Evolutionary conservation across 106 monocot genomes (phyloP).

Genomic region (Hemerocallis citrina): DNA sequence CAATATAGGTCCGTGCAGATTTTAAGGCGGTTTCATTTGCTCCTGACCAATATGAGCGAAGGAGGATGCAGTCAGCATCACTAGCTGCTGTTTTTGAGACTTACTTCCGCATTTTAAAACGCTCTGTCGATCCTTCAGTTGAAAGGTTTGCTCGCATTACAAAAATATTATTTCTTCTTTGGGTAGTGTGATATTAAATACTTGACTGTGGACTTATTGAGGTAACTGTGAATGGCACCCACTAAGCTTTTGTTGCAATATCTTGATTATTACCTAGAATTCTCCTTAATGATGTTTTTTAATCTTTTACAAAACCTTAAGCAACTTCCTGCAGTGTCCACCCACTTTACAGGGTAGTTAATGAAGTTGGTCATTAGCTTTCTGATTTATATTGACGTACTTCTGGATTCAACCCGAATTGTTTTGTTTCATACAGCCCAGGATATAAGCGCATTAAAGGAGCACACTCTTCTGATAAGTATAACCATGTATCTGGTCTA

Average conservation of each 20-base stretch:
- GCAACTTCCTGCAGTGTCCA: not conserved
- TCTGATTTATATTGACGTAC: not conserved
- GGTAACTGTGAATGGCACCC: not conserved
- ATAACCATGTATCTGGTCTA: not conserved
- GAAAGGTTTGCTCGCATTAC: conserved; percentile 28
- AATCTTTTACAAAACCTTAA: not conserved
- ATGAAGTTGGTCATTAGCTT: not conserved
- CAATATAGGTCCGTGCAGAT: conserved; percentile 64
- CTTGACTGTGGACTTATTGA: too few species aligned
- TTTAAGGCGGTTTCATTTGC: conserved; percentile 68
- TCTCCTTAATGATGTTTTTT: not conserved
- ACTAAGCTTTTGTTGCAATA: too few species aligned
- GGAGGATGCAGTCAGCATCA: conserved; percentile 74
- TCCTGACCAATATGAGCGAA: conserved; percentile 42
- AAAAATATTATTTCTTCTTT: not conserved
- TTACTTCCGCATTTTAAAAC: conserved; percentile 88
- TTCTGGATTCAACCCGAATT: too few species aligned
- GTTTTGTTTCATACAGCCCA: not conserved
- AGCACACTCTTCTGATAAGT: not conserved
- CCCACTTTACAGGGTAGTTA: not conserved
- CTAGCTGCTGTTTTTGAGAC: conserved; percentile 86
- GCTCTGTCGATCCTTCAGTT: conserved; percentile 30
- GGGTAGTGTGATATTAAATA: too few species aligned
- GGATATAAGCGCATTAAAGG: not conserved
- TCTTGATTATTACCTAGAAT: not conserved